Percentiles rank a stretch among this genome's conserved stretches.
Evolutionary conservation across 768 basidiomycete species (phyloP).

Genomic region (Boletus pseudo-olivaceus): DNA sequence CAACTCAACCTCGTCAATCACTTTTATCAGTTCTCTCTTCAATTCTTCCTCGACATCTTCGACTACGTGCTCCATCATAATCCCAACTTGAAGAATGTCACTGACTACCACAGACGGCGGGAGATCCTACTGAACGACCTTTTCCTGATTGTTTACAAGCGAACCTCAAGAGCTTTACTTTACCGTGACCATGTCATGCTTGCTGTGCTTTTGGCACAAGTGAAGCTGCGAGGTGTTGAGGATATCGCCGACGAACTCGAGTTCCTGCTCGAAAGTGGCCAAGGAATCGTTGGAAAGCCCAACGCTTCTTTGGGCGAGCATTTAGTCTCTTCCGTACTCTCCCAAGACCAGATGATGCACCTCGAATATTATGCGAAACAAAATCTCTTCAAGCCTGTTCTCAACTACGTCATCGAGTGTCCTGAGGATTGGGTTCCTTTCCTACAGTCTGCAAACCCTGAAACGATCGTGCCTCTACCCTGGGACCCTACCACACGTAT

Average conservation of each 20-base stretch:
- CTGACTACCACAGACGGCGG: slow-evolving; percentile 69
- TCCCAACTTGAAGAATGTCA: slow-evolving; percentile 78
- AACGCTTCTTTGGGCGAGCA: slow-evolving; percentile 34
- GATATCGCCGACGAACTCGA: slow-evolving; percentile 85
- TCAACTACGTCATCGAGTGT: slow-evolving; percentile 55
- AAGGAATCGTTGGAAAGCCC: slow-evolving; percentile 47
- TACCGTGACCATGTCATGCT: slow-evolving; percentile 90
- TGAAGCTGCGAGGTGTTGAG: slow-evolving; percentile 76
- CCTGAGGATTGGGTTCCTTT: slow-evolving; percentile 70
- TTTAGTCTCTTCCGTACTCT: slow-evolving; percentile 46
- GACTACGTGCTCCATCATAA: slow-evolving; percentile 92
- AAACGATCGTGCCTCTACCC: slow-evolving; percentile 64
- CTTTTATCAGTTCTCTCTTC: slow-evolving; percentile 98
- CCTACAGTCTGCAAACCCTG: slow-evolving; percentile 63
- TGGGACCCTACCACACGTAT: slow-evolving; percentile 78
- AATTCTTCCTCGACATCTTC: slow-evolving; percentile 98
- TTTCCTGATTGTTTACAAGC: slow-evolving; percentile 82
- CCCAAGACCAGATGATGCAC: slow-evolving; percentile 64
- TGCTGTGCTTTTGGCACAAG: slow-evolving; percentile 84
- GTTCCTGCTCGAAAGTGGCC: slow-evolving; percentile 87
- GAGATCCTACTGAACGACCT: slow-evolving; percentile 83
- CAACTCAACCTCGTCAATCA: slow-evolving; percentile 92
- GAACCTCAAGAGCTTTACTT: slow-evolving; percentile 87
- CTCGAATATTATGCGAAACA: slow-evolving; percentile 71
- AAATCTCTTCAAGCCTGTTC: slow-evolving; percentile 74